Conservation (phyloP, 306 rosid genomes). For the Casuarina glauca region DNA sequence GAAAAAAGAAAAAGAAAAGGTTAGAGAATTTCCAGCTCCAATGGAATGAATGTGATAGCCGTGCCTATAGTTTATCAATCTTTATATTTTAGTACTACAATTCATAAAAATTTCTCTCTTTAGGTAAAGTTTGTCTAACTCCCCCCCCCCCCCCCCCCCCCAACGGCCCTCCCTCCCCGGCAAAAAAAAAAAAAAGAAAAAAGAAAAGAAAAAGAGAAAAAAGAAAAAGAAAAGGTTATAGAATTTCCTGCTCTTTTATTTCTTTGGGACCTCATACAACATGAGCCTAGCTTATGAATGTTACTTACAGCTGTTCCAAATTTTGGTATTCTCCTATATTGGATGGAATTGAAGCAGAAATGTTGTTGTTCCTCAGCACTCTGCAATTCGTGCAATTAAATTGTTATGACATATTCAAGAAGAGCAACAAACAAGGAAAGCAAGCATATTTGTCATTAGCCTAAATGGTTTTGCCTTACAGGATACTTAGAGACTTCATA, state of each 20-base stretch:
- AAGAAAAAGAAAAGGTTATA: too few species aligned
- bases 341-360: too few species aligned
- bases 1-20: too few species aligned
- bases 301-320: too few species aligned
- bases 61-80: background rate
- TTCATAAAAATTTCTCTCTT: background rate
- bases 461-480: constrained; percentile 43
- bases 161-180: too few species aligned
- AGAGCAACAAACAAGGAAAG: background rate
- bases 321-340: too few species aligned
- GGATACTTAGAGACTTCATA: constrained; percentile 17
- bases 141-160: too few species aligned
- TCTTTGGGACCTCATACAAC: constrained; percentile 1
- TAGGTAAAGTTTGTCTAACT: background rate
- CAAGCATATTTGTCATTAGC: background rate
- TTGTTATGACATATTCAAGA: constrained; percentile 11
- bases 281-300: background rate
- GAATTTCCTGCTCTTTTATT: background rate
- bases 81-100: background rate
- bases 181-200: background rate
- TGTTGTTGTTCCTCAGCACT: constrained; percentile 63
- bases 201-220: too few species aligned
- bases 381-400: constrained; percentile 44
- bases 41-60: too few species aligned
- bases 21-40: too few species aligned